Evolutionary conservation across 371 early-diverging fungal species (phyloP).

Genomic region (Mucor lusitanicus): DNA sequence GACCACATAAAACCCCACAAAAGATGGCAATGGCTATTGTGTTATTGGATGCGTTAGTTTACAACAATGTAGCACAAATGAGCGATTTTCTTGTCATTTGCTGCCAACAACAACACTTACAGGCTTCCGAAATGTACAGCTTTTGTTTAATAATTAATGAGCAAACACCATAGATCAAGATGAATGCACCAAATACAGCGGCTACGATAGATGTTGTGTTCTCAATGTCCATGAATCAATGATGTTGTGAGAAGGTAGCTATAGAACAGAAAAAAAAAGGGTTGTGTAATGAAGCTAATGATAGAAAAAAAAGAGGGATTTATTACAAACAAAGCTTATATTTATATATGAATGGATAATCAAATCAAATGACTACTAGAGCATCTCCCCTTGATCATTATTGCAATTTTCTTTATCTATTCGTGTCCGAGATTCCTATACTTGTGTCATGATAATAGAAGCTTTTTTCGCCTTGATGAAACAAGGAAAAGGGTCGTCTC

Average conservation of each 20-base stretch:
- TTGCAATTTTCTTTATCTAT: neutral
- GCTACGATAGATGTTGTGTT: constrained; percentile 24
- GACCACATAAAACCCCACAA: constrained; percentile 87
- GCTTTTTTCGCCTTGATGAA: neutral
- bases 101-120: constrained; percentile 48
- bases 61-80: neutral
- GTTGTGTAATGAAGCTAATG: neutral
- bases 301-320: neutral
- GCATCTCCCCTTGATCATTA: neutral
- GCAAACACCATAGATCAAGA: constrained; percentile 78
- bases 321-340: neutral
- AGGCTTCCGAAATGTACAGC: constrained; percentile 88
- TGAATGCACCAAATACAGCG: constrained; percentile 78
- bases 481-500: too few species aligned
- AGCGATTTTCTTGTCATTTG: neutral
- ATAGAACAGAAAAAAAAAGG: too few species aligned
- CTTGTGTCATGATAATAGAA: too few species aligned
- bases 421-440: neutral
- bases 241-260: too few species aligned
- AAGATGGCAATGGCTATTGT: constrained; percentile 72
- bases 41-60: too few species aligned
- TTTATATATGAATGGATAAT: neutral
- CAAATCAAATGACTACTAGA: neutral
- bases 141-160: constrained; percentile 89
- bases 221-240: neutral